Percentiles rank a stretch among this genome's conserved stretches.
These are phyloP conservation scores for Mimosa pudica DNA, from an alignment of 306 rosid species.

Conservation along the genomic window DNA sequence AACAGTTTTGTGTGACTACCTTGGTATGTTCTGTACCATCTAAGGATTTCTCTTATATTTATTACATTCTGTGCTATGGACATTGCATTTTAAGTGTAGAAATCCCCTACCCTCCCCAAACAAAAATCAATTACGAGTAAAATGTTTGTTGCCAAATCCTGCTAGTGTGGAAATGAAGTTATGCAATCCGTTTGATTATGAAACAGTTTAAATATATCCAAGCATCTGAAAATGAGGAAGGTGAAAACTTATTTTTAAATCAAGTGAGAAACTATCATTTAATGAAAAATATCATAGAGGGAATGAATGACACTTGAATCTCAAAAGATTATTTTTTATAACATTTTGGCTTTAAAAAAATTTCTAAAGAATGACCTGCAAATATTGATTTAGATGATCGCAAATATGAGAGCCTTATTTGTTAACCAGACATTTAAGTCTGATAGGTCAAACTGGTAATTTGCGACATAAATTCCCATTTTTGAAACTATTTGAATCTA, in stretches of 20 bases:
- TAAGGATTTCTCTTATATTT: conserved; percentile 24
- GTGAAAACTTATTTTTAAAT: neutral
- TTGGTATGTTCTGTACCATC: conserved; percentile 61
- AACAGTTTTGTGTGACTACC: conserved; percentile 96
- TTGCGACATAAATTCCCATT: neutral
- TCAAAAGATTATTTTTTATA: neutral
- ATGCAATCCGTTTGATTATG: neutral
- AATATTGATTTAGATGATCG: neutral
- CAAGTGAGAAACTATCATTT: neutral
- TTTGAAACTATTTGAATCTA: neutral
- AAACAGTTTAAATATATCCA: neutral
- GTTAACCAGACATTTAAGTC: neutral
- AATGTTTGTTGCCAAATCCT: conserved; percentile 22
- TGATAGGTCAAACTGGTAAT: neutral
- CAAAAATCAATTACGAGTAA: neutral
- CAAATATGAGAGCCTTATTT: neutral
- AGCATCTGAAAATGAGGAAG: neutral
- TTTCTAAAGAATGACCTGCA: neutral
- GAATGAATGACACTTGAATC: neutral
- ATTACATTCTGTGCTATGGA: conserved; percentile 23
- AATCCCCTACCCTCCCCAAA: conserved; percentile 1
- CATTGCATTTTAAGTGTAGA: conserved; percentile 20
- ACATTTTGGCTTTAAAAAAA: too few species aligned
- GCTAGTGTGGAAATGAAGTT: conserved; percentile 21
- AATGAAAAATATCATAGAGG: neutral